These are phyloP conservation scores for Pythium sp. DNA, from an alignment of 352 stramenopile genomes.

Conservation along the genomic window DNA sequence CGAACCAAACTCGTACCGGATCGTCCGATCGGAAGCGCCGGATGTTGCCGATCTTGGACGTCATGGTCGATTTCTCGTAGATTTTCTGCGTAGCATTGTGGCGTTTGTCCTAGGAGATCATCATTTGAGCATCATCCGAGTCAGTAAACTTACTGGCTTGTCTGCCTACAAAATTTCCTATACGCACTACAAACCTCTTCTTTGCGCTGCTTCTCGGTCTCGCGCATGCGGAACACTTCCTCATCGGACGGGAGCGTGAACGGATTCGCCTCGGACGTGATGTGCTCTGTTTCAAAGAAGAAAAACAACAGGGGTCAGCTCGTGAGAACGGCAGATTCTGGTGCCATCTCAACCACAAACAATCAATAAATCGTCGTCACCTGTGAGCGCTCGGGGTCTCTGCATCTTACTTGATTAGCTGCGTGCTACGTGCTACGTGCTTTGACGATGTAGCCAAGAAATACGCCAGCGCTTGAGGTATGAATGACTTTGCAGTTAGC, in stretches of 20 bases:
- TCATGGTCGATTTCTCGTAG: slow-evolving; percentile 88
- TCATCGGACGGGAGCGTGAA: slow-evolving; percentile 93
- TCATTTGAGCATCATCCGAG: too few species aligned
- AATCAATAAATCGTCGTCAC: not conserved
- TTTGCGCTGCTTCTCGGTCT: slow-evolving; percentile 88
- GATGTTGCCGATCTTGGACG: slow-evolving; percentile 80
- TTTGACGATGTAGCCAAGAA: too few species aligned
- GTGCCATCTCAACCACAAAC: not conserved
- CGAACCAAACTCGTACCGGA: slow-evolving; percentile 24
- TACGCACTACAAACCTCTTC: slow-evolving; percentile 41
- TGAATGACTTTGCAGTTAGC: not conserved
- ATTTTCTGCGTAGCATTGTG: slow-evolving; percentile 73
- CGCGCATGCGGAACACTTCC: slow-evolving; percentile 92
- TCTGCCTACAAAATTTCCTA: not conserved
- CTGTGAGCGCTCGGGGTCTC: slow-evolving; percentile 15
- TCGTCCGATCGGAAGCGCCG: slow-evolving; percentile 69
- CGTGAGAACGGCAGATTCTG: not conserved
- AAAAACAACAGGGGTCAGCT: not conserved
- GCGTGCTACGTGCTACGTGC: not conserved
- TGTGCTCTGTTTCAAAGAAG: slow-evolving; percentile 28
- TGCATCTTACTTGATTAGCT: slow-evolving; percentile 15
- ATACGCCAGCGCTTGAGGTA: not conserved
- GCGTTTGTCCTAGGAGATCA: slow-evolving; percentile 41
- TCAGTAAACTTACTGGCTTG: not conserved
- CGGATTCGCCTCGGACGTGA: slow-evolving; percentile 70